phyloP scores from a whole-genome alignment of 257 asterid species.

The Avicennia marina region DNA sequence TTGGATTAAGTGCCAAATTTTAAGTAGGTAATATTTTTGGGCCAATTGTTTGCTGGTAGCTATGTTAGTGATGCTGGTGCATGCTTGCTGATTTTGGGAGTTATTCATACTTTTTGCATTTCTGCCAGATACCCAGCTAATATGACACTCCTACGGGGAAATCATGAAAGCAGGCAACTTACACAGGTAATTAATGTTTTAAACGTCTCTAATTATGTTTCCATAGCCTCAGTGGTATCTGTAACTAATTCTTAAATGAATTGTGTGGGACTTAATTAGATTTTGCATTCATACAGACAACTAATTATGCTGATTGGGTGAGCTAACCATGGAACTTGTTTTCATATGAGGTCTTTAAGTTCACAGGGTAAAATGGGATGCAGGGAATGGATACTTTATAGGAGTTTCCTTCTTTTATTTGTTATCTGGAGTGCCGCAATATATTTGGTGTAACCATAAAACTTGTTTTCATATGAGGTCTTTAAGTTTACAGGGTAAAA shows the following conservation, averaged over 20 bases:
- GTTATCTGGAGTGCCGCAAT: background rate
- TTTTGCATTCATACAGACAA: background rate
- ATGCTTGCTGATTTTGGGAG: too few species aligned
- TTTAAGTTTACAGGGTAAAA: background rate
- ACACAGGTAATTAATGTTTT: constrained; percentile 60
- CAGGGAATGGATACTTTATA: background rate
- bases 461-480: too few species aligned
- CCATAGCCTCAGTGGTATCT: background rate
- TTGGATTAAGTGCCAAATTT: background rate
- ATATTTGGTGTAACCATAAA: background rate
- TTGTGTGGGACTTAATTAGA: background rate
- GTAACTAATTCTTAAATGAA: constrained; percentile 4
- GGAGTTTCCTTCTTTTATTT: background rate
- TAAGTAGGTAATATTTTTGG: too few species aligned
- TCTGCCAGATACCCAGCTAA: constrained; percentile 80
- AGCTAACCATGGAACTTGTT: too few species aligned
- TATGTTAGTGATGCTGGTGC: too few species aligned
- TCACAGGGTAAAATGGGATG: background rate
- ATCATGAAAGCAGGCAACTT: constrained; percentile 95
- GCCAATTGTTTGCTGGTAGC: background rate
- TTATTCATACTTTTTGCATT: constrained; percentile 9
- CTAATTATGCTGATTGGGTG: background rate
- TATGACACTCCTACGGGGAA: constrained; percentile 94
- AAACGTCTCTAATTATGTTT: background rate
- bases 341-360: too few species aligned